Base-by-base conservation (phyloP, 2,329 filamentous ascomycete genomes). In the Cordyceps javanica region DNA sequence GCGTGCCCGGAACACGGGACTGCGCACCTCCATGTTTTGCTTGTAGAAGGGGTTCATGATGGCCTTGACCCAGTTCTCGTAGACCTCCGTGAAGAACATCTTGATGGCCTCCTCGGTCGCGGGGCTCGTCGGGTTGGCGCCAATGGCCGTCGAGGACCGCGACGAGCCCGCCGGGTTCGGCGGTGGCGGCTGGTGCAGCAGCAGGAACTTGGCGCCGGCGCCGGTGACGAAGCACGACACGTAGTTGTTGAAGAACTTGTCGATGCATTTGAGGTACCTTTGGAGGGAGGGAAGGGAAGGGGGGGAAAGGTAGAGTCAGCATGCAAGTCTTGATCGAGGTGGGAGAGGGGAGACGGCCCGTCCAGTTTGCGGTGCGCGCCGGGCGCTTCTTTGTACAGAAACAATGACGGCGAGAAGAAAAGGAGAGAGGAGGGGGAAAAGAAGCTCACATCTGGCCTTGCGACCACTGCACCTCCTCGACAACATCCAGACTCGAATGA, bases 41-140 rank as follows among this genome's bases (percentile, higher is more conserved):
- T 82, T 81, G 76, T 97, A 97, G 72, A 99, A 99, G 0, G 94
- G 94, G 69, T 86, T 97, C 94, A 99, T 97, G 59, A 92, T 86
- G 13, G 92, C 90, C 80, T 99, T 99, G 63, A 96, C 84, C 87
- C 93, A 99, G 64, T 87, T 91, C 75, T 99, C 94, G 75, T 97
- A 97, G 13, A 97, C 89, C 70, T 99, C 94, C 16, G 82, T 81
- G 76, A 99, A 96, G 76, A 97, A 99, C 73, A 90, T 90, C 70
- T 91, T 86, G 65, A 97, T 89, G 5, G 94, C 93, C 75, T 99
- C 94, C 75, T 99, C 94, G 5, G 93, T 96, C 69, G 93, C 90
- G 6, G 91, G 87, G 59, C 87, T 89, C 3, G 87, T 93, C 0
- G 93, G 93, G 71, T 96, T 97, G 63, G 88, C 86, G 57, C 85